A percentile compares a stretch with the other conserved stretches of the same genome.
Conservation (phyloP, 2,329 filamentous ascomycete species). For the Xylariaceae sp. region DNA sequence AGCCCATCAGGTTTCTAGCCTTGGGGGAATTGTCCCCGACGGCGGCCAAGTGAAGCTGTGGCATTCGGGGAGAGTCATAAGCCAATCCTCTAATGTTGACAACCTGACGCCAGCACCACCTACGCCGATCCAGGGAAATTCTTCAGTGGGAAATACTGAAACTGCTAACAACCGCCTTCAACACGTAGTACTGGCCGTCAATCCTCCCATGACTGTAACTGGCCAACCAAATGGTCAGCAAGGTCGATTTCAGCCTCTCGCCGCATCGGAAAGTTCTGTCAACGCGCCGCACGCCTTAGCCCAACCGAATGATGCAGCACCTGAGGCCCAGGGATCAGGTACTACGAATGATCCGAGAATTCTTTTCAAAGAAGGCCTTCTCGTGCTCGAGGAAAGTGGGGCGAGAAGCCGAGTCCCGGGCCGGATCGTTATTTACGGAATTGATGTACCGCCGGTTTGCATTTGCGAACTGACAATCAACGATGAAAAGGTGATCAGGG, state of each 20-base stretch:
- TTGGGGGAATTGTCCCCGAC: slow-evolving; percentile 22
- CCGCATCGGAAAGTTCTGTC: neutral
- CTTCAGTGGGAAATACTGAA: too few species aligned
- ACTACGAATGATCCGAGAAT: neutral
- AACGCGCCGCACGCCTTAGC: neutral
- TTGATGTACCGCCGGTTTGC: slow-evolving; percentile 1
- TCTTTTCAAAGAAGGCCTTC: slow-evolving; percentile 6
- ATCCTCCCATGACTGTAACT: neutral
- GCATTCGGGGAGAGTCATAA: neutral
- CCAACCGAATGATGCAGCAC: neutral
- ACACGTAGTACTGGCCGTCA: neutral
- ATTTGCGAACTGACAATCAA: slow-evolving; percentile 19
- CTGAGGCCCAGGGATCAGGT: neutral
- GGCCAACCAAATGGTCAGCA: neutral
- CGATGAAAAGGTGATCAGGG: slow-evolving; percentile 8
- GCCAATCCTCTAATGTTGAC: neutral
- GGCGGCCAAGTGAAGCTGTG: slow-evolving; percentile 17
- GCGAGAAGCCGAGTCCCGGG: slow-evolving; percentile 1
- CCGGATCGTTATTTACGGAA: slow-evolving; percentile 16
- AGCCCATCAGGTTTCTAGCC: slow-evolving; percentile 1
- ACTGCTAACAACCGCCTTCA: neutral
- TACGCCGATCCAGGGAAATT: neutral
- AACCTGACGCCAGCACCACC: neutral
- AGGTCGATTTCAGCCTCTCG: neutral
- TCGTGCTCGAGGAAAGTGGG: neutral